Evolutionary conservation across 2,329 filamentous ascomycete species (phyloP).

Genomic region (Harringtonia aguacate): DNA sequence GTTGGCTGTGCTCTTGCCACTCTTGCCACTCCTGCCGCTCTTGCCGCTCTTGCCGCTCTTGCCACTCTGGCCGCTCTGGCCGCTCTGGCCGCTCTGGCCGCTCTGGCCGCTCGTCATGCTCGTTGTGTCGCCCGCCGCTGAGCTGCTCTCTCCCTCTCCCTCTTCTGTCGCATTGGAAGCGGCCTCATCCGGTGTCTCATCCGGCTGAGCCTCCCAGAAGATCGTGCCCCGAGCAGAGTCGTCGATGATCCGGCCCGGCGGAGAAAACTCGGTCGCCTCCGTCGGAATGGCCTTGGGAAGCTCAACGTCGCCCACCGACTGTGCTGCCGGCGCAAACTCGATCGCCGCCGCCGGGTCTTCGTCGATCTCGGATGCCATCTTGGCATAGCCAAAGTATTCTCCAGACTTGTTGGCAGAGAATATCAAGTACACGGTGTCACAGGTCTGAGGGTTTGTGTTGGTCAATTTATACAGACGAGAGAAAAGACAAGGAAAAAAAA

Average conservation of each 20-base stretch:
- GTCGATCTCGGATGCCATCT: slow-evolving; percentile 77
- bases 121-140: not conserved
- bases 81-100: slow-evolving; percentile 14
- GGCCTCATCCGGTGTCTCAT: slow-evolving; percentile 16
- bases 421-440: slow-evolving; percentile 79
- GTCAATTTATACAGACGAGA: too few relatives aligned
- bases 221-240: slow-evolving; percentile 91
- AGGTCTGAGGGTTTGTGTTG: slow-evolving; percentile 37
- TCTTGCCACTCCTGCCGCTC: slow-evolving; percentile 14
- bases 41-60: too few relatives aligned
- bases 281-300: slow-evolving; percentile 72
- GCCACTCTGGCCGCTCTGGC: slow-evolving; percentile 7
- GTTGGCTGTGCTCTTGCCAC: slow-evolving; percentile 16
- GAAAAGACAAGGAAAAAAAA: too few relatives aligned
- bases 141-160: not conserved
- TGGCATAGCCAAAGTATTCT: slow-evolving; percentile 91
- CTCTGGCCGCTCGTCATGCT: slow-evolving; percentile 23
- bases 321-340: slow-evolving; percentile 56
- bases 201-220: slow-evolving; percentile 76
- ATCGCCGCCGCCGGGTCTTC: slow-evolving; percentile 62
- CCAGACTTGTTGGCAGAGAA: slow-evolving; percentile 97
- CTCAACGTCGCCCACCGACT: slow-evolving; percentile 49
- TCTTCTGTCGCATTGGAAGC: slow-evolving; percentile 14
- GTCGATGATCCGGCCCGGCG: slow-evolving; percentile 79
- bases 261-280: slow-evolving; percentile 64